A percentile compares a stretch with the other conserved stretches of the same genome.
Evolutionary conservation across 2,329 filamentous ascomycete genomes (phyloP).

Genomic region (Monosporascus sp.): DNA sequence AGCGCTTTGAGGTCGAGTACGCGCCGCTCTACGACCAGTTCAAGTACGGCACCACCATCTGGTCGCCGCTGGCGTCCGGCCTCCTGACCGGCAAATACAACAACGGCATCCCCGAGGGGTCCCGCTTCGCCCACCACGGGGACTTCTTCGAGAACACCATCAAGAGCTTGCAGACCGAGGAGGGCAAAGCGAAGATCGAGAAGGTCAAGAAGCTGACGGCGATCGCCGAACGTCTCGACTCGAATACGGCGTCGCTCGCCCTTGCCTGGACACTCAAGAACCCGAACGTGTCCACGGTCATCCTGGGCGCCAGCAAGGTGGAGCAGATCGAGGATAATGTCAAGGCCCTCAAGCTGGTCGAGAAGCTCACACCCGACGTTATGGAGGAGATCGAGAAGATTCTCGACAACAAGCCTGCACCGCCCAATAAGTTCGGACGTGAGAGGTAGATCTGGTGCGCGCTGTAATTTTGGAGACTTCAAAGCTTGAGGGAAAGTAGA

Average conservation of each 20-base stretch:
- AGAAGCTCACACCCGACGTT: slow-evolving; percentile 44
- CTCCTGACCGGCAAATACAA: slow-evolving; percentile 61
- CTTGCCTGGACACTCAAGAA: slow-evolving; percentile 51
- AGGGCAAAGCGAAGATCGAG: slow-evolving; percentile 47
- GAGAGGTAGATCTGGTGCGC: slow-evolving; percentile 4
- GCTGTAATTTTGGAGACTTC: no score
- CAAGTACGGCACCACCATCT: slow-evolving; percentile 47
- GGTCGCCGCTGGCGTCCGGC: slow-evolving; percentile 48
- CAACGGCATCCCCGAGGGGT: slow-evolving; percentile 55
- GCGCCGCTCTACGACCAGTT: slow-evolving; percentile 51
- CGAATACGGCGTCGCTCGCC: slow-evolving; percentile 45
- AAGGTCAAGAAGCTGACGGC: slow-evolving; percentile 39
- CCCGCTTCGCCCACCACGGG: slow-evolving; percentile 56
- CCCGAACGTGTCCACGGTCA: slow-evolving; percentile 46
- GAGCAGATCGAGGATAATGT: slow-evolving; percentile 49
- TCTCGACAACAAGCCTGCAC: slow-evolving; percentile 23
- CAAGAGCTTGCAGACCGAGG: slow-evolving; percentile 54
- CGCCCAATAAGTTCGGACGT: slow-evolving; percentile 9
- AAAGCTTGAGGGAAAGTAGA: no score
- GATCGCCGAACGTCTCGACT: slow-evolving; percentile 54
- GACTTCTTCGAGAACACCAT: slow-evolving; percentile 58
- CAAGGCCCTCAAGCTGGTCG: slow-evolving; percentile 38
- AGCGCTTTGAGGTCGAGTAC: slow-evolving; percentile 58
- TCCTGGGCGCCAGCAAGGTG: slow-evolving; percentile 45
- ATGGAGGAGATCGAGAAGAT: slow-evolving; percentile 47